Conservation (phyloP, 495 filamentous ascomycete genomes). For the Daldinia grandis region DNA sequence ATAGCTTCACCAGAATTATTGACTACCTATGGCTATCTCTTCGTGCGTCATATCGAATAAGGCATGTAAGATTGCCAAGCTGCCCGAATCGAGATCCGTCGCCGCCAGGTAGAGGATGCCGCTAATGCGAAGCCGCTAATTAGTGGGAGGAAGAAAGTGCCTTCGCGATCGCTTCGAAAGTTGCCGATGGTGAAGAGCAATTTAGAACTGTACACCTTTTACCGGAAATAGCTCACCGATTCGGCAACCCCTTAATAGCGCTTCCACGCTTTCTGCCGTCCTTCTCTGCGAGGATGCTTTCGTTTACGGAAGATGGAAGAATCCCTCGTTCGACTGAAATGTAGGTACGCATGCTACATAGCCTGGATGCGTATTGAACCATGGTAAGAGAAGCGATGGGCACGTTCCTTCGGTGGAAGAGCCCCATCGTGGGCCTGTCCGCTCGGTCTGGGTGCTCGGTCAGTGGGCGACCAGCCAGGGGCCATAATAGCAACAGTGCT, state of each 20-base stretch:
- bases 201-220: slow-evolving; percentile 33
- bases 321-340: slow-evolving; percentile 28
- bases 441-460: slow-evolving; percentile 39
- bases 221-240: slow-evolving; percentile 39
- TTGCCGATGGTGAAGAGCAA: slow-evolving; percentile 32
- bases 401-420: slow-evolving; percentile 41
- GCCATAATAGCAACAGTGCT: slow-evolving; percentile 26
- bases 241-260: slow-evolving; percentile 7
- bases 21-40: slow-evolving; percentile 18
- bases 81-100: slow-evolving; percentile 28
- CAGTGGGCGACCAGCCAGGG: slow-evolving; percentile 35
- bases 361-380: slow-evolving; percentile 25
- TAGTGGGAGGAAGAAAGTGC: neutral
- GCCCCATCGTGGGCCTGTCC: slow-evolving; percentile 37
- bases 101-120: slow-evolving; percentile 10
- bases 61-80: slow-evolving; percentile 10
- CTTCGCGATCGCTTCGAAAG: slow-evolving; percentile 8
- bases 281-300: slow-evolving; percentile 29
- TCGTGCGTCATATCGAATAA: slow-evolving; percentile 28
- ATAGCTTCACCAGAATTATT: slow-evolving; percentile 28
- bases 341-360: slow-evolving; percentile 20
- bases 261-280: slow-evolving; percentile 18
- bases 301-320: slow-evolving; percentile 33
- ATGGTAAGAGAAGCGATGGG: slow-evolving; percentile 32
- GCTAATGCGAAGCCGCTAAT: slow-evolving; percentile 25